Evolutionary conservation across 2,329 filamentous ascomycete genomes (phyloP), one percentile per base, ranked within the genome.

Genomic region (Botryotinia globosa): DNA sequence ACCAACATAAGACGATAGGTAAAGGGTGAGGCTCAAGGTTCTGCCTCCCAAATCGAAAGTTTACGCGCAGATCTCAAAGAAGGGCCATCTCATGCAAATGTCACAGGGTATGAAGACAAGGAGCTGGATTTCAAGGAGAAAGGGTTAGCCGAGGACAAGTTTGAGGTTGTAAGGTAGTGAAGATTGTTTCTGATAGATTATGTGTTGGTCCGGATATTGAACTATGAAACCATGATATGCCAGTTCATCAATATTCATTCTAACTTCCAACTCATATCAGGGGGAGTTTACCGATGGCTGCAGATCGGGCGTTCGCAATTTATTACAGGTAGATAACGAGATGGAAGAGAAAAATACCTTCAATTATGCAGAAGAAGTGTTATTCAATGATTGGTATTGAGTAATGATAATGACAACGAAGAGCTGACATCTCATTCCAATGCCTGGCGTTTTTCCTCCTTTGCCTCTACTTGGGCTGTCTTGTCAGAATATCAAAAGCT

Each of bases 11-110:
- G 4, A 4, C 51, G 14, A 25, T 34, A 97, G 93, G 94, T 98
- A 64, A 89, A 93, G 79, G 95, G 95, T 39, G 94, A 98, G 83
- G 94, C 91, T 8, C 95, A 98, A 81, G 94, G 94, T 44, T 85
- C 87, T 2, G 85, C 90, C 1, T 86, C 89, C 0, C 82, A 86
- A 3, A 81, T 98, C 39, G 82, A 89, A 69, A 87, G 89, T 72
- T 91, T 98, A 76, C 83, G 97, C 51, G 88, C 91, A 77, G 90
- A 93, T 75, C 84, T 98, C 64, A 87, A 94, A 78, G 87, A 89
- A 69, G 95, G 95, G 0, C 94, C 94, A 0, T 84, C 85, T 1
- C 85, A 88, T 72, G 90, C 94, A 1, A 87, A 87, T 37, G 95
- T 98, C 0, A 89, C 89, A 54, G 90, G 91, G 77, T 83, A 97